A percentile compares a stretch with the other conserved stretches of the same genome.
Conservation (phyloP, 306 rosid species). For the Prinsepia uniflora region DNA sequence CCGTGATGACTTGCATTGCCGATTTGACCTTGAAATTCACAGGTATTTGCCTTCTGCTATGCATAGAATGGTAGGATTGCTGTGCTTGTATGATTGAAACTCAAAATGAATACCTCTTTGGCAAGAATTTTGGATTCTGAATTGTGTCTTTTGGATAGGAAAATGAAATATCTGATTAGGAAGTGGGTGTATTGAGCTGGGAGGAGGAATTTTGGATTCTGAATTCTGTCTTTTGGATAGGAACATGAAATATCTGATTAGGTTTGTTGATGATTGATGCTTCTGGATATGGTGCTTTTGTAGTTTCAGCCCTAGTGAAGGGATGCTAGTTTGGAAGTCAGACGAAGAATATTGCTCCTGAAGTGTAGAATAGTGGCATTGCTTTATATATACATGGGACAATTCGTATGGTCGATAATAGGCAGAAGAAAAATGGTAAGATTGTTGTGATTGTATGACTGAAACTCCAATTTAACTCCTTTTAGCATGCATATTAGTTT, state of each 20-base stretch:
- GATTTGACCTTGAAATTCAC: conserved; percentile 80
- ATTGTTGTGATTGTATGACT: background rate
- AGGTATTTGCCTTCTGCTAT: conserved; percentile 34
- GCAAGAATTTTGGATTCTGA: background rate
- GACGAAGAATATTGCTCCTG: too few relatives aligned
- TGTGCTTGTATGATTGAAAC: background rate
- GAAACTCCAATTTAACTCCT: background rate
- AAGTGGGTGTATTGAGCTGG: background rate
- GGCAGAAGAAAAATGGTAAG: too few relatives aligned
- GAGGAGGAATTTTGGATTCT: background rate
- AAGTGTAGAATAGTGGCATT: too few relatives aligned
- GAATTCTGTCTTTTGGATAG: background rate
- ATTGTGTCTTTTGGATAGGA: background rate
- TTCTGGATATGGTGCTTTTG: too few relatives aligned
- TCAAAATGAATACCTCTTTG: background rate
- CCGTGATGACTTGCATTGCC: conserved; percentile 68
- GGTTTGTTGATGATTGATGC: background rate
- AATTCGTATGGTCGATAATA: too few relatives aligned
- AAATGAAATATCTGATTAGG: background rate
- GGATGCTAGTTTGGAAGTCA: too few relatives aligned
- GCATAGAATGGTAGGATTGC: background rate
- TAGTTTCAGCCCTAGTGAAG: too few relatives aligned
- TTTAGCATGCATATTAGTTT: background rate
- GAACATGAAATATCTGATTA: background rate
- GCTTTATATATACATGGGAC: too few relatives aligned